Evolutionary conservation across 805 yeast species (phyloP), one percentile per base, ranked within the genome.

Genomic region (Candida methanosorbosa): DNA sequence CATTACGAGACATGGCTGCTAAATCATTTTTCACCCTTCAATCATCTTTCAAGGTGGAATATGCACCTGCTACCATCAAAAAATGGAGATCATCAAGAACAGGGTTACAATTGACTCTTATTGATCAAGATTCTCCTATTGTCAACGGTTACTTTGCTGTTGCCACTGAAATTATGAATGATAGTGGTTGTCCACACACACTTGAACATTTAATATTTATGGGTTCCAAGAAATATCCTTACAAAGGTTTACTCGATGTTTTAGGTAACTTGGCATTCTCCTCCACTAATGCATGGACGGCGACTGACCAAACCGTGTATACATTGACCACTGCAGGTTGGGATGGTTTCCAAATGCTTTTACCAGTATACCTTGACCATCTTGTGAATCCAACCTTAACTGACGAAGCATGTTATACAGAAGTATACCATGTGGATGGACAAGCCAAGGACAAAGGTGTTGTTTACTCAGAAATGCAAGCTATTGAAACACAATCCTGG

Each of bases 391-490:
- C 98, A 2, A 84, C 94, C 0, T 61, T 92, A 34, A 81, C 95
- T 1, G 94, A 87, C 50, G 84, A 78, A 34, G 95, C 95, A 0
- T 92, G 95, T 48, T 63, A 80, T 35, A 92, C 98, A 1, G 98
- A 92, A 54, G 97, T 92, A 8, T 85, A 85, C 54, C 97, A 92
- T 54, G 73, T 92, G 30, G 97, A 92, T 54, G 95, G 94, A 2
- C 70, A 75, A 8, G 95, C 83, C 22, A 76, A 81, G 43, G 98
- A 92, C 46, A 86, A 86, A 54, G 98, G 98, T 46, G 98, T 92
- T 21, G 97, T 92, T 3, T 92, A 82, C 54, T 81, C 94, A 35
- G 98, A 92, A 60, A 92, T 92, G 97, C 96, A 85, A 51, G 97
- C 87, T 19, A 78, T 82, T 37, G 95, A 87, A 56, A 75, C 75